These are phyloP conservation scores for Pleurotus ostreatus DNA, from an alignment of 768 basidiomycete genomes.

Conservation along the genomic window DNA sequence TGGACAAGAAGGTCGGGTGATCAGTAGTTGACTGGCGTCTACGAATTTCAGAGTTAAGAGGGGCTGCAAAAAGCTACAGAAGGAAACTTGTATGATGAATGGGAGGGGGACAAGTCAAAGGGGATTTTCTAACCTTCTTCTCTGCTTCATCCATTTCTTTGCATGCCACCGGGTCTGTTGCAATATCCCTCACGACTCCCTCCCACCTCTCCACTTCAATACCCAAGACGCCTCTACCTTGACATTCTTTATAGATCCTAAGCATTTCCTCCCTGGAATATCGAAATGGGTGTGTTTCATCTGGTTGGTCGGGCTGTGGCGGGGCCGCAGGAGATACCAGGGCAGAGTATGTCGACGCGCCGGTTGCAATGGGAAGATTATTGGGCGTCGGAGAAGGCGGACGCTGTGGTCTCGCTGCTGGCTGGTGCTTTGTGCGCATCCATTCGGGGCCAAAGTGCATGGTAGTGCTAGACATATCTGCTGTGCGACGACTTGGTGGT, in stretches of 20 bases:
- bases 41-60: conserved; percentile 85
- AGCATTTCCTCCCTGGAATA: conserved; percentile 86
- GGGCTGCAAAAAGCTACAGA: conserved; percentile 70
- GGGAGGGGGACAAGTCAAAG: conserved; percentile 15
- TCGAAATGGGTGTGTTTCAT: conserved; percentile 74
- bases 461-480: conserved; percentile 53
- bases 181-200: conserved; percentile 78
- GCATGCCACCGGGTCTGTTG: conserved; percentile 66
- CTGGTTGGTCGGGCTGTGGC: conserved; percentile 48
- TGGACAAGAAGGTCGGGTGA: conserved; percentile 56
- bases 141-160: conserved; percentile 81
- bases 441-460: conserved; percentile 93
- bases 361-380: conserved; percentile 34
- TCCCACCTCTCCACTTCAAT: conserved; percentile 89
- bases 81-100: conserved; percentile 20
- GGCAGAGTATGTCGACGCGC: conserved; percentile 67
- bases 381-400: conserved; percentile 59
- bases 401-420: conserved; percentile 45
- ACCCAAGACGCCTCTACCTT: conserved; percentile 68
- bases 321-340: conserved; percentile 55
- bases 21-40: conserved; percentile 74
- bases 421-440: conserved; percentile 80
- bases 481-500: conserved; percentile 12
- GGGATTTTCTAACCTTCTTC: conserved; percentile 67
- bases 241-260: conserved; percentile 77